Base-by-base conservation (phyloP, 306 rosid genomes). In the Calophaca sinica region DNA sequence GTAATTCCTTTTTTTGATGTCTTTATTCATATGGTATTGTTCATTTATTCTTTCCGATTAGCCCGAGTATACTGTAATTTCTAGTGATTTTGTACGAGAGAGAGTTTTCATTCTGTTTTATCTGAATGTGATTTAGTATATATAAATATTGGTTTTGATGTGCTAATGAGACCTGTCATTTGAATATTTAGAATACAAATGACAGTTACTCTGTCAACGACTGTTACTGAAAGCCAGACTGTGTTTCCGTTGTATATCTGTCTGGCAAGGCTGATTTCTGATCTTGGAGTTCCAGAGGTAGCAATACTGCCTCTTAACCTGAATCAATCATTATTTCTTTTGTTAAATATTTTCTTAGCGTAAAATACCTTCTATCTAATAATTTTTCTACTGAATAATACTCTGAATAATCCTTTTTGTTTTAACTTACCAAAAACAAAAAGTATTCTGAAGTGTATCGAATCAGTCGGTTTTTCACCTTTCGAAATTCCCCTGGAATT, bases 241-340 rank as follows among this genome's bases (percentile, higher is more conserved):
- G 79, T 87, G 72, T 89, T 84, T 80, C 97, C 97, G 10, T 71
- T 92, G 78, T 84, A 82, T 53, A 86, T 88, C 54, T 83, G 85
- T 80, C 79, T 92, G 84, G 97, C 88, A 11, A 88, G 96, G 80
- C 74, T 86, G 62, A 86, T 89, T 87, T 79, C 96, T 68, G 90
- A 88, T 58, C 70, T 57, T 80, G 80, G 83, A 73, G 72, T 63
- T 78, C 76, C 89, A 2, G 89, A 90, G 96, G 97, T 92, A 86
- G 42, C 59, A 59, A 68, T 78, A 26, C 60, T 74, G 13, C 57
- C 39, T 62, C 41, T 64, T 28, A 5, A 67, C 75, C 57, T 42
- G 28, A 77, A 9, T 62, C 66, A 45, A 11, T 55, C 44, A 14
- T 29, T 12, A 41, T 51, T 48, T 15, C 61, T 60, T 44, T 15